phyloP scores from a whole-genome alignment of 2,329 filamentous ascomycete species.

The Ceratocystis eucalypticola region DNA sequence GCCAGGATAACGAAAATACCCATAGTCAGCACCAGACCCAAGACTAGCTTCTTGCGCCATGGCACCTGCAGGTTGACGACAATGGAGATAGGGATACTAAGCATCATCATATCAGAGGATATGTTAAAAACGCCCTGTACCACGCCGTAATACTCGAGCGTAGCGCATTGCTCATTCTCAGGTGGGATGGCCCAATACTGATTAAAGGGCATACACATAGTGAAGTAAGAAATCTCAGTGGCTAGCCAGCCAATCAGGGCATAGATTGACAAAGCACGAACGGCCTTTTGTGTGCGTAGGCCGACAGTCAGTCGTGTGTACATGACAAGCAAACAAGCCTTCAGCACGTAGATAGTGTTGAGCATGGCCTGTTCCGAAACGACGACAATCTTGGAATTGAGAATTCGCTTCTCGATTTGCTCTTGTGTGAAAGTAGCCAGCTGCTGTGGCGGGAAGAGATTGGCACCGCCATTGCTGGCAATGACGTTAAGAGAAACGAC shows the following conservation, averaged over 20 bases:
- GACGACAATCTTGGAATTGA: conserved; percentile 49
- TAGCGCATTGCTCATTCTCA: conserved; percentile 40
- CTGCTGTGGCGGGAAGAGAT: conserved; percentile 16
- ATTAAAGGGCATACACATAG: conserved; percentile 40
- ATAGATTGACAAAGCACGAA: conserved; percentile 38
- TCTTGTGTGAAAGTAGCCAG: conserved; percentile 12
- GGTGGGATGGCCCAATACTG: conserved; percentile 46
- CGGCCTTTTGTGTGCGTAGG: conserved; percentile 33
- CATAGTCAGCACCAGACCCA: conserved; percentile 34
- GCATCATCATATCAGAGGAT: conserved; percentile 45
- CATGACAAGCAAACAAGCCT: conserved; percentile 43
- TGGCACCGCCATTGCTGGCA: conserved; percentile 15
- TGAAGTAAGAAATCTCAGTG: conserved; percentile 38
- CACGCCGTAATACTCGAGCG: conserved; percentile 43
- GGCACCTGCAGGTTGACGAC: conserved; percentile 38
- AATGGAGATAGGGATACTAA: conserved; percentile 42
- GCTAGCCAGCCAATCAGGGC: conserved; percentile 34
- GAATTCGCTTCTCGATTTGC: conserved; percentile 29
- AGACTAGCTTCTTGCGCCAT: conserved; percentile 38
- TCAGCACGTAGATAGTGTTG: conserved; percentile 42
- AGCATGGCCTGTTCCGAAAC: conserved; percentile 50
- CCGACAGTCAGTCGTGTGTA: conserved; percentile 31
- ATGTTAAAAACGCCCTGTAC: conserved; percentile 47
- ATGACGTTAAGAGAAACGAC: conserved; percentile 14
- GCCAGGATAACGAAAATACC: conserved; percentile 37